Base-by-base conservation (phyloP, 805 yeast genomes). In the Starmera amethionina region DNA sequence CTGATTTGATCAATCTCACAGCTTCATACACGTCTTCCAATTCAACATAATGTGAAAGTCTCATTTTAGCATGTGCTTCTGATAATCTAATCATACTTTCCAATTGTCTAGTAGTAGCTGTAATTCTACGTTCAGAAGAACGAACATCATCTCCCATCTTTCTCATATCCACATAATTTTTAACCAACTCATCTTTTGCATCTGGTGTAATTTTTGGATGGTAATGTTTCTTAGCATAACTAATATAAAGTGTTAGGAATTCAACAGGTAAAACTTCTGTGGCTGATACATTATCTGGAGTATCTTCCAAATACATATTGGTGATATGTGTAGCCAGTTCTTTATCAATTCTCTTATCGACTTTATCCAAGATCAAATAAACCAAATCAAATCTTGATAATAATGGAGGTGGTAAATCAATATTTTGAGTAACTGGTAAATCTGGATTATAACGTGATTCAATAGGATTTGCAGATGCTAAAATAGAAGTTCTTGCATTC, bases 61-160 rank as follows among this genome's bases (percentile, higher is more conserved):
- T 77, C 95, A 93, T 85, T 63, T 88, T 89, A 2, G 99, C 98
- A 59, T 93, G 97, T 0, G 97, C 98, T 63, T 93, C 98, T 0
- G 95, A 63, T 39, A 93, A 69, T 56, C 98, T 78, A 49, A 90
- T 89, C 95, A 93, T 86, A 39, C 94, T 81, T 63, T 93, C 98
- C 42, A 93, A 69, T 60, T 93, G 98, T 64, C 99, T 77, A 2
- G 99, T 90, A 0, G 99, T 93, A 4, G 99, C 99, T 0, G 99
- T 93, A 49, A 93, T 84, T 51, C 99, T 71, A 61, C 82, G 84
- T 46, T 93, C 97, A 11, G 87, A 70, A 2, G 88, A 67, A 43
- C 96, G 70, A 6, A 82, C 74, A 57, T 88, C 97, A 55, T 93
- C 97, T 40, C 98, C 98, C 46, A 87, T 65, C 56, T 82, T 84